Conservation (phyloP, 2,329 filamentous ascomycete species). For the Fusarium buxicola region DNA sequence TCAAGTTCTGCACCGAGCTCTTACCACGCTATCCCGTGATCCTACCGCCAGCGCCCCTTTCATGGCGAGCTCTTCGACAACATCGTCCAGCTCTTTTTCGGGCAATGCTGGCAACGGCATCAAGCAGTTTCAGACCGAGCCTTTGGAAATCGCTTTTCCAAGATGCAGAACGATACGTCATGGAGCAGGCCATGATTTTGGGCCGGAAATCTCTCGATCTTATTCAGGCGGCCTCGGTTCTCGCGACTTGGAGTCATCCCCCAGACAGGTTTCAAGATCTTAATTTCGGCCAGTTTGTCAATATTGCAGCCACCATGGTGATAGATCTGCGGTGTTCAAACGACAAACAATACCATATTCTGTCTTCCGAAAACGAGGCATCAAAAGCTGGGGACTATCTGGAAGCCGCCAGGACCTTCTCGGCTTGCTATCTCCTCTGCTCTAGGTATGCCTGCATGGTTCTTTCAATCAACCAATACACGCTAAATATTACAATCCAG, state of each 20-base stretch:
- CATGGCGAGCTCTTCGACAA: neutral
- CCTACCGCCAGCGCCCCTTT: neutral
- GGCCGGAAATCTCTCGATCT: constrained; percentile 33
- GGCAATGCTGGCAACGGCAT: constrained; percentile 15
- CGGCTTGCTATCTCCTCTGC: constrained; percentile 20
- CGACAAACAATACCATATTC: constrained; percentile 15
- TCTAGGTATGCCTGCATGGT: constrained; percentile 4
- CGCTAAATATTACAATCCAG: neutral
- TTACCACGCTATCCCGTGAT: constrained; percentile 20
- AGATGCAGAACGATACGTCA: constrained; percentile 22
- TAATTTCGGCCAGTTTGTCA: constrained; percentile 32
- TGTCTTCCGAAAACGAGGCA: neutral
- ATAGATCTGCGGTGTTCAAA: constrained; percentile 33
- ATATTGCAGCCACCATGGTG: constrained; percentile 33
- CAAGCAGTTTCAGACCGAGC: constrained; percentile 11
- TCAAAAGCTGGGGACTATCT: neutral
- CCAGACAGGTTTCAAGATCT: constrained; percentile 23
- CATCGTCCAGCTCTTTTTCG: constrained; percentile 21
- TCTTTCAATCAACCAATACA: too few species aligned
- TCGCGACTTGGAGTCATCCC: constrained; percentile 31
- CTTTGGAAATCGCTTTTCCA: constrained; percentile 20
- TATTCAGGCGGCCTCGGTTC: constrained; percentile 26
- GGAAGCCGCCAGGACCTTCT: constrained; percentile 11
- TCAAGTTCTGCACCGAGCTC: constrained; percentile 11
- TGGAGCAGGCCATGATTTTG: constrained; percentile 23